Evolutionary conservation across 2,329 filamentous ascomycete genomes (phyloP).

Genomic region (Monilinia polystroma): DNA sequence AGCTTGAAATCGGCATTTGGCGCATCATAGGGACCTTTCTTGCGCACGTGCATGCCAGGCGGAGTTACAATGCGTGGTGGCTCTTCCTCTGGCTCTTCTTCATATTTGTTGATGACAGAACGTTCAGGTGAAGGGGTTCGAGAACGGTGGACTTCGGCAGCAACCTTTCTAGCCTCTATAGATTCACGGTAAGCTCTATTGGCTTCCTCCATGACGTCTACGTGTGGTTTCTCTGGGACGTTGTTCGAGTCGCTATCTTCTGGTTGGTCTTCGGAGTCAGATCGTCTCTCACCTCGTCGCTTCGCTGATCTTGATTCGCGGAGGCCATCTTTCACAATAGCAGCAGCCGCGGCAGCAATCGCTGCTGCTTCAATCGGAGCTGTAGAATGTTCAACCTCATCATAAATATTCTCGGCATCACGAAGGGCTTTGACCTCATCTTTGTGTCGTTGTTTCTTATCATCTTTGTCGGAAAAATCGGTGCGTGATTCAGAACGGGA

Average conservation of each 20-base stretch:
- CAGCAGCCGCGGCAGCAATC: slow-evolving; percentile 49
- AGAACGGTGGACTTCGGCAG: slow-evolving; percentile 52
- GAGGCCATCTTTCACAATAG: slow-evolving; percentile 42
- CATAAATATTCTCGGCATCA: slow-evolving; percentile 47
- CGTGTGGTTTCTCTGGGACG: slow-evolving; percentile 35
- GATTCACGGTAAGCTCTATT: slow-evolving; percentile 58
- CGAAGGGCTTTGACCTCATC: slow-evolving; percentile 37
- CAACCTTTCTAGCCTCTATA: slow-evolving; percentile 53
- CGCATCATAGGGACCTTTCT: slow-evolving; percentile 53
- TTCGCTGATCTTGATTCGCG: slow-evolving; percentile 37
- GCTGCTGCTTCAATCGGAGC: slow-evolving; percentile 49
- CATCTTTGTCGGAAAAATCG: slow-evolving; percentile 23
- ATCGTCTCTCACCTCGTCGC: slow-evolving; percentile 40
- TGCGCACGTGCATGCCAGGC: slow-evolving; percentile 50
- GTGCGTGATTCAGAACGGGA: slow-evolving; percentile 27
- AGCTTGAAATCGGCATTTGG: slow-evolving; percentile 64
- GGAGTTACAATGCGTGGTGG: slow-evolving; percentile 54
- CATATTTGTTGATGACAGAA: slow-evolving; percentile 58
- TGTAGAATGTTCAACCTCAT: slow-evolving; percentile 50
- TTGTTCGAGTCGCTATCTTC: slow-evolving; percentile 21
- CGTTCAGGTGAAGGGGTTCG: slow-evolving; percentile 51
- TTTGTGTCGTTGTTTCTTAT: slow-evolving; percentile 23
- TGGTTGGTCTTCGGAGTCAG: slow-evolving; percentile 32
- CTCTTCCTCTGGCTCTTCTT: slow-evolving; percentile 41
- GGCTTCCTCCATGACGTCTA: slow-evolving; percentile 56